Base-by-base conservation (phyloP, 805 yeast species). In the Metschnikowia santaceciliae region DNA sequence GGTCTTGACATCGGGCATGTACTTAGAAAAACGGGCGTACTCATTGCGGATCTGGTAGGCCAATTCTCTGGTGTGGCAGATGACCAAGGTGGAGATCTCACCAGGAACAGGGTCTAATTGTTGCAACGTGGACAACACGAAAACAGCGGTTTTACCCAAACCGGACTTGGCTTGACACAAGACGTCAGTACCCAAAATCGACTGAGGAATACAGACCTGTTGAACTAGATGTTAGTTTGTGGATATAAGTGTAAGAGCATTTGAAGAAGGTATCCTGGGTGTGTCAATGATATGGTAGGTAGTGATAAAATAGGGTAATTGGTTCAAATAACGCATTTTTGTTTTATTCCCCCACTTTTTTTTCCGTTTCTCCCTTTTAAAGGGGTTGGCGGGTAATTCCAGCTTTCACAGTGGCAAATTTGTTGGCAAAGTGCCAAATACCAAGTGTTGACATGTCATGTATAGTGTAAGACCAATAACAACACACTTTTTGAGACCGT, bases 141-240 rank as follows among this genome's bases (percentile, higher is more conserved):
- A 92, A 51, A 92, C 98, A 42, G 99, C 99, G 53, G 99, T 92
- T 73, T 92, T 92, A 84, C 99, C 99, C 61, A 94, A 80, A 87
- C 99, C 99, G 43, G 99, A 94, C 78, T 94, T 92, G 72, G 99
- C 99, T 80, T 92, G 99, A 78, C 99, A 94, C 61, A 92, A 76
- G 53, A 92, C 98, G 69, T 92, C 99, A 55, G 96, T 92, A 67
- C 98, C 99, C 62, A 92, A 86, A 67, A 92, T 90, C 51, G 97
- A 88, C 76, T 94, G 98, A 49, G 99, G 99, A 66, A 92, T 94
- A 74, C 97, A 89, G 61, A 90, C 92, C 78, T 92, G 99, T 78
- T 92, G 99, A 60, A 92, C 99, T 87, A 68, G 56, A 57, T 33
- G 65, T 60, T 62, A 66, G 68, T 65, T 56, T 47, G 17, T 39